A percentile compares a stretch with the other conserved stretches of the same genome.
Conservation (phyloP, 495 filamentous ascomycete genomes). For the Lasiosphaeris hirsuta region DNA sequence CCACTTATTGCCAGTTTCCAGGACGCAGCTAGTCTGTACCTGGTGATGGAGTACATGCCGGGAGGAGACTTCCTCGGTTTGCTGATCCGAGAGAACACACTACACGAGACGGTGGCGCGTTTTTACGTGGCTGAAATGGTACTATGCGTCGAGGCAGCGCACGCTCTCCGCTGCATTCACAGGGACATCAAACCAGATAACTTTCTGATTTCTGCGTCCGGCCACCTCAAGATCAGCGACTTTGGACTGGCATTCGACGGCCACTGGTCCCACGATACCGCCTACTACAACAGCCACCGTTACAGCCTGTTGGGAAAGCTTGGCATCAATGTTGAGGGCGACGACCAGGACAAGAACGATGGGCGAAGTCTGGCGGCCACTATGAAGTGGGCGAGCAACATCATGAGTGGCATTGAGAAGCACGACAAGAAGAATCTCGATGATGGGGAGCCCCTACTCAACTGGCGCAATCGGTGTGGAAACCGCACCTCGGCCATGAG, state of each 20-base stretch:
- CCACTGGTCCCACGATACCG: constrained; percentile 86
- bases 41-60: constrained; percentile 97
- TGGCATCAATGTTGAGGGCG: constrained; percentile 70
- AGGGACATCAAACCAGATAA: constrained; percentile 97
- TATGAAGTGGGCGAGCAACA: constrained; percentile 45
- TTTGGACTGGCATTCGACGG: constrained; percentile 94
- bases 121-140: constrained; percentile 97
- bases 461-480: constrained; percentile 74
- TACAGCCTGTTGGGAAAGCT: constrained; percentile 72
- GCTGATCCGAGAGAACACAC: constrained; percentile 73
- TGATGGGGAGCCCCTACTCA: constrained; percentile 57
- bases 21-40: constrained; percentile 75
- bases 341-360: constrained; percentile 65
- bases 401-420: constrained; percentile 46
- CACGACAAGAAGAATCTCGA: constrained; percentile 40
- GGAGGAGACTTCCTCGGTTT: constrained; percentile 90
- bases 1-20: constrained; percentile 87
- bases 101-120: constrained; percentile 71
- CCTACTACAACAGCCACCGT: constrained; percentile 78
- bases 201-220: constrained; percentile 81
- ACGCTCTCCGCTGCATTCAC: constrained; percentile 84
- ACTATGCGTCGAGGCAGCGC: constrained; percentile 87
- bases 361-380: constrained; percentile 44
- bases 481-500: constrained; percentile 73
- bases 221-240: constrained; percentile 92